These are phyloP conservation scores for Meyerozyma guilliermondii DNA, from an alignment of 1,139 yeast genomes.

Conservation along the genomic window DNA sequence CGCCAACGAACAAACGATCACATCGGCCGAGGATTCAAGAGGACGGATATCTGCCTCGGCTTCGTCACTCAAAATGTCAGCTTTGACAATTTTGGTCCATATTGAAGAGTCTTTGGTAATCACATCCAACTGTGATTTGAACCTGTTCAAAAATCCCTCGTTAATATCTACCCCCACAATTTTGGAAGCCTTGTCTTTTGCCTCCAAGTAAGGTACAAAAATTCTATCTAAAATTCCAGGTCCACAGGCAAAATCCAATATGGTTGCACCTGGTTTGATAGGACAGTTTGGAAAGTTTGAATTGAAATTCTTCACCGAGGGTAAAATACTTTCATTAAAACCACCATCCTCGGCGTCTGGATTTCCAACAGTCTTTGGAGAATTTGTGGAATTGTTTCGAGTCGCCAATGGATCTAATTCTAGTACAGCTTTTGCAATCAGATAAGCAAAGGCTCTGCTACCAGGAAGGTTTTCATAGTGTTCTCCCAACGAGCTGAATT, in stretches of 20 bases:
- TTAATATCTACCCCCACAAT: slow-evolving; percentile 34
- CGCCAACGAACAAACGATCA: slow-evolving; percentile 31
- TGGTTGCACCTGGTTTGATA: slow-evolving; percentile 22
- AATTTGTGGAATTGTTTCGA: slow-evolving; percentile 10
- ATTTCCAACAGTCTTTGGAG: slow-evolving; percentile 15
- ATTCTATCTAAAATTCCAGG: slow-evolving; percentile 32
- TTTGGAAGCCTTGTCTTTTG: slow-evolving; percentile 2
- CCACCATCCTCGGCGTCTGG: slow-evolving; percentile 11
- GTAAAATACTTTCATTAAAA: slow-evolving; percentile 10
- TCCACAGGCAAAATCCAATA: slow-evolving; percentile 44
- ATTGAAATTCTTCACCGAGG: slow-evolving; percentile 9
- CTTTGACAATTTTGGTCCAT: slow-evolving; percentile 6
- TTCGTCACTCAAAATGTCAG: slow-evolving; percentile 26
- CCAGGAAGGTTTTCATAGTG: not conserved
- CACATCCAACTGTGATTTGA: slow-evolving; percentile 12
- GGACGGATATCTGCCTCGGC: slow-evolving; percentile 11
- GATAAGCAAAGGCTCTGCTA: slow-evolving; percentile 4
- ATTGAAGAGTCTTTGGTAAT: slow-evolving; percentile 3
- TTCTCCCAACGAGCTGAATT: not conserved
- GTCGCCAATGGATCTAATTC: slow-evolving; percentile 15
- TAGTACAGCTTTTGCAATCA: slow-evolving; percentile 17
- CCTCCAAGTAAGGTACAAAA: slow-evolving; percentile 23
- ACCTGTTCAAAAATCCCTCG: slow-evolving; percentile 20
- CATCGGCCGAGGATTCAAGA: slow-evolving; percentile 23
- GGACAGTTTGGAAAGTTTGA: slow-evolving; percentile 11